A percentile compares a stretch with the other conserved stretches of the same genome.
These are phyloP conservation scores for Vitis riparia DNA, from an alignment of 164 flowering plant species.

Conservation along the genomic window DNA sequence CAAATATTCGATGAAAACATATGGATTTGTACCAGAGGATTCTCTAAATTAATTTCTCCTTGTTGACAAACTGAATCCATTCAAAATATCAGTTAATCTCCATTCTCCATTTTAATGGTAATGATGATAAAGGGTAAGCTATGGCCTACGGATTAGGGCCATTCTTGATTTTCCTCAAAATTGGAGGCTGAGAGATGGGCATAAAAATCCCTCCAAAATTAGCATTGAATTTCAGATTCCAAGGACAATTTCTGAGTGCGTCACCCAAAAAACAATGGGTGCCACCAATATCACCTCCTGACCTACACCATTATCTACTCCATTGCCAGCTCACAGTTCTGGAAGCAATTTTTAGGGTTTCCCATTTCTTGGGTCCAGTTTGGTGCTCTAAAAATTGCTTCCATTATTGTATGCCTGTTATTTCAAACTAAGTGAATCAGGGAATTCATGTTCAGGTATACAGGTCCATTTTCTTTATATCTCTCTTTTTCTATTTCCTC, in stretches of 20 bases:
- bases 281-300: constrained; percentile 10
- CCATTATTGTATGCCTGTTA: background rate
- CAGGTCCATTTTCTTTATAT: background rate
- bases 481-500: background rate
- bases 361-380: background rate
- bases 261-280: constrained; percentile 9
- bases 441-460: constrained; percentile 15
- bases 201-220: constrained; percentile 15
- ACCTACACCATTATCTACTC: background rate
- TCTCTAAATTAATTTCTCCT: no score
- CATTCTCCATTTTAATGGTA: no score
- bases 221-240: constrained; percentile 5
- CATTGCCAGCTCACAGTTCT: background rate
- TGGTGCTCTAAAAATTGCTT: constrained; percentile 15
- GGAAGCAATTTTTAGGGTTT: constrained; percentile 19
- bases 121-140: background rate
- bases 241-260: background rate
- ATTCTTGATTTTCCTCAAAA: constrained; percentile 10
- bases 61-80: no score
- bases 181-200: constrained; percentile 17
- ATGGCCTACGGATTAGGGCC: background rate
- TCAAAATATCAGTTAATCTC: no score
- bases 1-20: no score
- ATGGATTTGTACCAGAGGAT: no score
- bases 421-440: background rate